phyloP scores from a whole-genome alignment of 257 asterid genomes.

The Hygrophila difformis region DNA sequence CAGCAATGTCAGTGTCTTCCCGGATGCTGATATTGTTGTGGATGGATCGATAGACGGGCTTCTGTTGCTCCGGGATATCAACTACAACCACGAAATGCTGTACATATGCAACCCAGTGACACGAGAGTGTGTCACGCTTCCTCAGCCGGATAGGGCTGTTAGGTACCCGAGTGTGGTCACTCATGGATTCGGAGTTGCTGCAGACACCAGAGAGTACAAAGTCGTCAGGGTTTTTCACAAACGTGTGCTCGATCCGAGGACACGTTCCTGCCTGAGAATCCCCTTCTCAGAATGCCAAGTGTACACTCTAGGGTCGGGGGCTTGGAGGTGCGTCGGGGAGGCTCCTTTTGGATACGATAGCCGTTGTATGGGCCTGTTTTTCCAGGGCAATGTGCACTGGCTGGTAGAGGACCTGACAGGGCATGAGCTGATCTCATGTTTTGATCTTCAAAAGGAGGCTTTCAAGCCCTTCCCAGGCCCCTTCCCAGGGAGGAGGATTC shows the following conservation, averaged over 20 bases:
- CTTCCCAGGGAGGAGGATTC: neutral
- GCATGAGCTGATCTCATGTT: slow-evolving; percentile 15
- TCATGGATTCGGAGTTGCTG: slow-evolving; percentile 38
- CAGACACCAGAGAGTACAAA: slow-evolving; percentile 16
- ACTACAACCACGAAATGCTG: neutral
- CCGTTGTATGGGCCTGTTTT: slow-evolving; percentile 8
- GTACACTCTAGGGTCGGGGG: slow-evolving; percentile 39
- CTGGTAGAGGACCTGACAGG: slow-evolving; percentile 16
- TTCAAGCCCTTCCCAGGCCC: neutral
- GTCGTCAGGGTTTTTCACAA: slow-evolving; percentile 18
- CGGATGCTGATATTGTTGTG: neutral
- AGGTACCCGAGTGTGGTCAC: slow-evolving; percentile 9
- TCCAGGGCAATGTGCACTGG: slow-evolving; percentile 41
- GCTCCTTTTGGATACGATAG: neutral
- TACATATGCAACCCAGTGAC: slow-evolving; percentile 36
- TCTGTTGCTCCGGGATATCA: slow-evolving; percentile 9
- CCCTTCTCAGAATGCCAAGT: slow-evolving; percentile 18
- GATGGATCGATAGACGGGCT: slow-evolving; percentile 23
- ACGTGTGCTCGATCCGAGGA: neutral
- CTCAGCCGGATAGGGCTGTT: slow-evolving; percentile 3
- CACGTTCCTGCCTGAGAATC: neutral
- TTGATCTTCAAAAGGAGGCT: slow-evolving; percentile 29
- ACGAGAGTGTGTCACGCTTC: slow-evolving; percentile 23
- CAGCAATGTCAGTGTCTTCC: neutral
- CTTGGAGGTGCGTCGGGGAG: slow-evolving; percentile 19